Evolutionary conservation across 192 early-diverging fungal genomes (phyloP).

Genomic region (Phlyctochytrium planicorne): DNA sequence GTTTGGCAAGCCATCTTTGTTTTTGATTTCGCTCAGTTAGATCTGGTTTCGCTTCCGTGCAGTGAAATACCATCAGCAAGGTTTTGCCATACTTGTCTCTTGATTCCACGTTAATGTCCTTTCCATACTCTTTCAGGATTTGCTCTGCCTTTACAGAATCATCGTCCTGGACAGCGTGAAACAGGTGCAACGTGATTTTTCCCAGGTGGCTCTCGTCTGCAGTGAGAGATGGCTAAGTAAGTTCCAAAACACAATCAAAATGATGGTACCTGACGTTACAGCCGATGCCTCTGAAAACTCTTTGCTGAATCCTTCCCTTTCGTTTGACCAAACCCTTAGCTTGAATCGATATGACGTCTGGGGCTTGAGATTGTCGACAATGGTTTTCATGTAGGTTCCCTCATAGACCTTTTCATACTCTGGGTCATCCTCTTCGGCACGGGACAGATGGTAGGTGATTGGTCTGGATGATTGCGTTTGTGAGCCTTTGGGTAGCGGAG

Average conservation of each 20-base stretch:
- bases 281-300: slow-evolving; percentile 31
- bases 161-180: slow-evolving; percentile 38
- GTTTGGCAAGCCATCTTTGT: slow-evolving; percentile 42
- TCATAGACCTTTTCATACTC: slow-evolving; percentile 41
- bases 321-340: slow-evolving; percentile 28
- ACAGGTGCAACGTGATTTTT: slow-evolving; percentile 33
- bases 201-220: slow-evolving; percentile 40
- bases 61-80: slow-evolving; percentile 39
- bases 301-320: slow-evolving; percentile 28
- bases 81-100: slow-evolving; percentile 48
- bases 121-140: slow-evolving; percentile 30
- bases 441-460: slow-evolving; percentile 27
- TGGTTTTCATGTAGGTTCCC: slow-evolving; percentile 27
- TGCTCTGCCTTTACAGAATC: slow-evolving; percentile 30
- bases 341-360: slow-evolving; percentile 44
- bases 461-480: background rate
- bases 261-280: slow-evolving; percentile 33
- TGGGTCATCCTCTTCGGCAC: slow-evolving; percentile 36
- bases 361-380: slow-evolving; percentile 43
- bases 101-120: slow-evolving; percentile 42
- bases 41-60: background rate
- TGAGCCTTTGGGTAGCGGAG: slow-evolving; percentile 4
- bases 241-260: slow-evolving; percentile 2
- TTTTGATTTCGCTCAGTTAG: slow-evolving; percentile 1
- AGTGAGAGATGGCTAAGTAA: background rate